Evolutionary conservation across 2,329 filamentous ascomycete species (phyloP).

Genomic region (Exophiala calicioides): DNA sequence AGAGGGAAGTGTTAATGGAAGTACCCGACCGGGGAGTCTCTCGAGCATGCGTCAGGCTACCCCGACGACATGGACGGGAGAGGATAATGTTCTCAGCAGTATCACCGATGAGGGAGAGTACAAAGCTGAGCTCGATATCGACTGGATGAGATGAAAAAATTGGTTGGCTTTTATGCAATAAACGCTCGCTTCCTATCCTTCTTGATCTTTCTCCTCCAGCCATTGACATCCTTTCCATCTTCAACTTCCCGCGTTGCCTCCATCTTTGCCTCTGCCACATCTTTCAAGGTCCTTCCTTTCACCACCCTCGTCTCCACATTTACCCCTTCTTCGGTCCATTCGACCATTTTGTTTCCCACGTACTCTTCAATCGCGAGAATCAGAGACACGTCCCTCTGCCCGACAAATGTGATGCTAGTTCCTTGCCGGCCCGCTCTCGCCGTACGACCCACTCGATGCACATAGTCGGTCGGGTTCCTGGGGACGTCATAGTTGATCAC

Average conservation of each 20-base stretch:
- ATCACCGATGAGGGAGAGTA: constrained; percentile 33
- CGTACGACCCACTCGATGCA: constrained; percentile 93
- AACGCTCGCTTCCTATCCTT: constrained; percentile 23
- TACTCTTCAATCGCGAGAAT: constrained; percentile 86
- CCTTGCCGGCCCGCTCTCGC: constrained; percentile 85
- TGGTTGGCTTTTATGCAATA: constrained; percentile 1
- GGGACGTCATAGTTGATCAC: constrained; percentile 97
- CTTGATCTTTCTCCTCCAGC: constrained; percentile 63
- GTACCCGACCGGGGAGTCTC: constrained; percentile 21
- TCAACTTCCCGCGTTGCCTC: constrained; percentile 90
- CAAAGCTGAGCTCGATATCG: constrained; percentile 32
- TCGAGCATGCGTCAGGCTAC: constrained; percentile 24
- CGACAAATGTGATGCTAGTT: constrained; percentile 82
- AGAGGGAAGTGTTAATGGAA: constrained; percentile 26
- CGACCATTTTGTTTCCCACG: constrained; percentile 77
- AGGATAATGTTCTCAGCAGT: constrained; percentile 30
- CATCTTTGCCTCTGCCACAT: constrained; percentile 92
- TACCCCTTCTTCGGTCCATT: constrained; percentile 86
- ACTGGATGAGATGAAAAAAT: constrained; percentile 29
- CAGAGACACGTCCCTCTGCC: constrained; percentile 87
- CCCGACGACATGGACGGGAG: constrained; percentile 28
- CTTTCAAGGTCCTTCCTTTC: constrained; percentile 73
- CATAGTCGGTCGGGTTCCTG: constrained; percentile 94
- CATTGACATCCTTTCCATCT: constrained; percentile 84
- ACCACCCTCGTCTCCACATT: constrained; percentile 90